Evolutionary conservation across 2,329 filamentous ascomycete species (phyloP).

Genomic region (Cordyceps fumosorosea): DNA sequence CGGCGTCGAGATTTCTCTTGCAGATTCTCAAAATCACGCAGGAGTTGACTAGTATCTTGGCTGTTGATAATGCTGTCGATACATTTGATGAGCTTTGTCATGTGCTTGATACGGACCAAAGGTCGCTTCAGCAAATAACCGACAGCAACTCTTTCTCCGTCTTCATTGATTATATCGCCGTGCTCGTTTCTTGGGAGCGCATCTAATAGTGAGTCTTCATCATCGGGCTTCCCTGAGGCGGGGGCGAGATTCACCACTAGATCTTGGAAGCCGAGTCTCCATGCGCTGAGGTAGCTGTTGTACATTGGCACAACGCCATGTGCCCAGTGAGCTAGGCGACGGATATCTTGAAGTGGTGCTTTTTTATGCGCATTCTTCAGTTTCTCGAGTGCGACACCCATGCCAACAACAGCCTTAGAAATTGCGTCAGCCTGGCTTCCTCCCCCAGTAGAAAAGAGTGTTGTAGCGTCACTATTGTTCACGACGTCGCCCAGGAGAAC

Average conservation of each 20-base stretch:
- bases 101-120: conserved; percentile 78
- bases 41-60: conserved; percentile 35
- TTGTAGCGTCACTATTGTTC: conserved; percentile 57
- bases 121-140: conserved; percentile 88
- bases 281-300: conserved; percentile 75
- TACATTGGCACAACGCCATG: conserved; percentile 73
- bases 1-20: conserved; percentile 68
- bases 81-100: conserved; percentile 74
- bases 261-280: conserved; percentile 91
- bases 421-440: conserved; percentile 53
- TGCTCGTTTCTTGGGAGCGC: conserved; percentile 55
- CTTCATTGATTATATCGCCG: conserved; percentile 61
- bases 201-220: conserved; percentile 53
- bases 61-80: conserved; percentile 50
- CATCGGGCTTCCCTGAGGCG: conserved; percentile 44
- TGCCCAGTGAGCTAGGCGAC: conserved; percentile 74
- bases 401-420: conserved; percentile 83
- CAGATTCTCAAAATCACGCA: conserved; percentile 58
- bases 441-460: conserved; percentile 50
- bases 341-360: conserved; percentile 66
- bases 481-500: conserved; percentile 83
- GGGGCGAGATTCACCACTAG: conserved; percentile 89
- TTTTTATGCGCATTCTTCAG: conserved; percentile 73
- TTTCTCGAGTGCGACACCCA: conserved; percentile 85
- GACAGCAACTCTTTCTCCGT: conserved; percentile 89